Evolutionary conservation across 1,139 yeast genomes (phyloP).

Genomic region (Arxiozyma slooffiae): DNA sequence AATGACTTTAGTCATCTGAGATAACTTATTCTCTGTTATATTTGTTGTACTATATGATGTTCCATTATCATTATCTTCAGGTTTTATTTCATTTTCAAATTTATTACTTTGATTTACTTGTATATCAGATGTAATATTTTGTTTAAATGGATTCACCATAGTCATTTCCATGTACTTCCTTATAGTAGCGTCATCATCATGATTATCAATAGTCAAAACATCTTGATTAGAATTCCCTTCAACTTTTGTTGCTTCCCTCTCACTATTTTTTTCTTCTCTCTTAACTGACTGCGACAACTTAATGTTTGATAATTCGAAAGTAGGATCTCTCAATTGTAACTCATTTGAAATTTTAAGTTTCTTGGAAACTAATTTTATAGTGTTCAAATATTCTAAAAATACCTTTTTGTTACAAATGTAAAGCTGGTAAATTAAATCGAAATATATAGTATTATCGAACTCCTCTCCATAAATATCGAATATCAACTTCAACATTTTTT

Average conservation of each 20-base stretch:
- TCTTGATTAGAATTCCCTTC: conserved; percentile 11
- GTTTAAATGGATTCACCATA: conserved; percentile 34
- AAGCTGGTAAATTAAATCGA: conserved; percentile 13
- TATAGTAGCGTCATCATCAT: conserved; percentile 13
- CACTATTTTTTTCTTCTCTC: background rate
- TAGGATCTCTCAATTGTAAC: conserved; percentile 18
- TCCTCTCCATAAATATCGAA: conserved; percentile 25
- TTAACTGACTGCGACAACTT: background rate
- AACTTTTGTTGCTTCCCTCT: background rate
- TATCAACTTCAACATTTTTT: conserved; percentile 5
- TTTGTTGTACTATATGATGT: conserved; percentile 4
- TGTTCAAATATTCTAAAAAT: conserved; percentile 13
- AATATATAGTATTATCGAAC: conserved; percentile 21
- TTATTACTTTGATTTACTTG: conserved; percentile 17
- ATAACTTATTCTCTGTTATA: conserved; percentile 15
- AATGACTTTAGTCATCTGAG: conserved; percentile 35
- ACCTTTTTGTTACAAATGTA: conserved; percentile 10
- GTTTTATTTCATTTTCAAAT: background rate
- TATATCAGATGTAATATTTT: conserved; percentile 13
- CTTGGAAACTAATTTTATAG: conserved; percentile 19
- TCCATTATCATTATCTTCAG: conserved; percentile 1
- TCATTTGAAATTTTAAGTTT: conserved; percentile 25
- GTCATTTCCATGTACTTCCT: conserved; percentile 31
- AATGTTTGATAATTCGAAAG: conserved; percentile 12
- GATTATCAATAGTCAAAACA: conserved; percentile 9